Evolutionary conservation across 495 filamentous ascomycete species (phyloP), one percentile per base, ranked within the genome.

Genomic region (Neurospora tetrasperma): DNA sequence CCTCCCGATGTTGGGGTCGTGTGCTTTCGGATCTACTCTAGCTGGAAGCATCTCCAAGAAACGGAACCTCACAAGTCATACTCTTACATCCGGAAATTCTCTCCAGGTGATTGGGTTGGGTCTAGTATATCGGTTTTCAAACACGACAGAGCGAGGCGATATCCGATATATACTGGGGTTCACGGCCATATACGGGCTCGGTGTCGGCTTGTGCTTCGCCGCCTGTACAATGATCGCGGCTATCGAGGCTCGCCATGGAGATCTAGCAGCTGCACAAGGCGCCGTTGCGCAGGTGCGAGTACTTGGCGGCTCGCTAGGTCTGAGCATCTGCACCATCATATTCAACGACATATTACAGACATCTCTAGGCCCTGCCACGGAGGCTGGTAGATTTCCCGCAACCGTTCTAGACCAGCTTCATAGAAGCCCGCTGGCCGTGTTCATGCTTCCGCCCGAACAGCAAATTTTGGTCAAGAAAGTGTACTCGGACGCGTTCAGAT

Each of bases 271-370:
- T 41, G 87, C 85, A 1, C 86, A 87, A 73, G 88, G 88, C 0
- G 82, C 84, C 7, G 77, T 89, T 1, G 86, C 86, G 16, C 88
- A 90, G 76, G 77, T 85, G 41, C 83, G 89, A 2, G 85, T 90
- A 9, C 82, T 90, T 35, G 88, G 89, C 14, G 89, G 88, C 31
- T 83, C 83, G 27, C 80, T 90, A 12, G 88, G 88, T 4, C 80
- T 90, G 14, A 81, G 83, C 5, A 70, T 82, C 62, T 85, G 83
- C 73, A 85, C 82, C 39, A 81, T 85, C 39, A 75, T 86, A 4
- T 82, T 85, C 74, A 85, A 83, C 73, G 72, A 69, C 41, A 54
- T 42, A 69, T 68, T 78, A 27, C 69, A 73, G 43, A 16, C 16
- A 3, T 42, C 20, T 8, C 71, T 79, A 2, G 76, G 74, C 6